Evolutionary conservation across 2,329 filamentous ascomycete species (phyloP), one percentile per base, ranked within the genome.

Genomic region (Talaromyces sp.): DNA sequence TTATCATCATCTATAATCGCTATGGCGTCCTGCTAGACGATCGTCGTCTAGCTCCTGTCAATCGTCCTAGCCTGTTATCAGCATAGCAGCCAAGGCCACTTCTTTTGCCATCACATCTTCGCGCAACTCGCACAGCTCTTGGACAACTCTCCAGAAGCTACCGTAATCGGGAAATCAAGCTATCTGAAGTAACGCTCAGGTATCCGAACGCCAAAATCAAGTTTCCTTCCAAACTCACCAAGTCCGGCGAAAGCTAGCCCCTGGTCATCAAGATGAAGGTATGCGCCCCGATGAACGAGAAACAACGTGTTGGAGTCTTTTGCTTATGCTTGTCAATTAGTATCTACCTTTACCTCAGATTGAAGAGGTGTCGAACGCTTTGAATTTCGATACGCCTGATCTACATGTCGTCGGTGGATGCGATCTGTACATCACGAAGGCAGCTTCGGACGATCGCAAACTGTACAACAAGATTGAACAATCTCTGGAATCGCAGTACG

Each of bases 391-490:
- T 73, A 97, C 94, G 0, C 88, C 91, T 61, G 94, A 98, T 76
- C 93, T 92, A 75, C 91, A 94, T 71, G 90, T 99, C 67, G 90
- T 93, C 33, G 95, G 95, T 72, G 91, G 92, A 69, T 98, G 94
- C 83, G 95, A 99, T 78, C 85, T 98, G 19, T 99, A 97, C 83
- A 98, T 94, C 10, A 97, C 93, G 31, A 99, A 99, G 80, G 93
- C 95, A 35, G 93, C 94, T 63, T 93, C 93, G 54, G 89, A 90
- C 68, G 95, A 99, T 77, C 97, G 97, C 86, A 98, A 98, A 76
- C 84, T 99, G 9, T 97, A 97, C 84, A 96, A 93, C 80, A 91
- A 90, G 75, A 98, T 99, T 74, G 93, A 97, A 76, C 88, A 91
- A 74, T 93, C 91, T 35, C 87, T 99, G 66, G 93, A 96, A 77